Percentiles rank a stretch among this genome's conserved stretches.
phyloP scores from a whole-genome alignment of 345 rosid species.

The Corymbia maculata region DNA sequence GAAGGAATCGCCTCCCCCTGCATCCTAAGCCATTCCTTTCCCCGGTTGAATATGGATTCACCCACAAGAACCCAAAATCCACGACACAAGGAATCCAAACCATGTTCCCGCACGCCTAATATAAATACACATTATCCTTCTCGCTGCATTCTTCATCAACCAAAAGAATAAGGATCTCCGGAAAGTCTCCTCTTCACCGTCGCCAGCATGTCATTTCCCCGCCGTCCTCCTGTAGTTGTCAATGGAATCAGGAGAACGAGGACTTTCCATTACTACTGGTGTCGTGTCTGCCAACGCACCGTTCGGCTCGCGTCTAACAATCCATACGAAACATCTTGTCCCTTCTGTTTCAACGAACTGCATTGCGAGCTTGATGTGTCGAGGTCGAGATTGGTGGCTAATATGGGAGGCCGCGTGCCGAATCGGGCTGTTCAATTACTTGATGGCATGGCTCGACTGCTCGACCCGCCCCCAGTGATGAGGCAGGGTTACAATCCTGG shows the following conservation, averaged over 20 bases:
- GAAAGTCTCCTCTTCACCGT: neutral
- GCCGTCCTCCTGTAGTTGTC: slow-evolving; percentile 36
- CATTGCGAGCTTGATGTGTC: slow-evolving; percentile 41
- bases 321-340: slow-evolving; percentile 32
- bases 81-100: neutral
- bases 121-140: neutral
- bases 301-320: slow-evolving; percentile 29
- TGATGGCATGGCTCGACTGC: slow-evolving; percentile 8
- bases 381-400: slow-evolving; percentile 11
- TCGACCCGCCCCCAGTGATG: slow-evolving; percentile 1
- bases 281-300: slow-evolving; percentile 46
- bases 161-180: neutral
- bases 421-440: neutral
- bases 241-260: slow-evolving; percentile 52
- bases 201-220: slow-evolving; percentile 14
- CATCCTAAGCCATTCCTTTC: neutral
- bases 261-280: slow-evolving; percentile 61
- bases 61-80: neutral
- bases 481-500: neutral
- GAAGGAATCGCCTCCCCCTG: neutral
- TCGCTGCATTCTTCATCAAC: neutral
- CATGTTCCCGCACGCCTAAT: neutral
- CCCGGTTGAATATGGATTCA: neutral
- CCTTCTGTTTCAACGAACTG: slow-evolving; percentile 35
- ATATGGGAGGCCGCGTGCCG: neutral